Base-by-base conservation (phyloP, 768 basidiomycete species). In the Xerocomus brunneocitrinus region DNA sequence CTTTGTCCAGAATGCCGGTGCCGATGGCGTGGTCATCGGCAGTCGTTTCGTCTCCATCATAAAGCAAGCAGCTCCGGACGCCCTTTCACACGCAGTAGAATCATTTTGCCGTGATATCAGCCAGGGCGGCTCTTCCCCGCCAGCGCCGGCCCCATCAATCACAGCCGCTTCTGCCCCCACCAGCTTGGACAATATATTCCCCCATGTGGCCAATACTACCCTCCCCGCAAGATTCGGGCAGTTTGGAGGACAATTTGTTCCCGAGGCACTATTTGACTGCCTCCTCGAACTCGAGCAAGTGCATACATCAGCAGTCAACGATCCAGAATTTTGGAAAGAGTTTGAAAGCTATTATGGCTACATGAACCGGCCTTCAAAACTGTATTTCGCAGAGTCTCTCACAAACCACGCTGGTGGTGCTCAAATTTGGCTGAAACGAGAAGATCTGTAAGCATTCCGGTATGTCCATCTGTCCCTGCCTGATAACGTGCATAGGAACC, bases 231-330 rank as follows among this genome's bases (percentile, higher is more conserved):
- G 93, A 45, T 99, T 99, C 62, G 97, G 97, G 35, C 78, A 93
- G 56, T 99, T 95, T 65, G 97, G 97, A 32, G 97, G 97, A 4
- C 94, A 97, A 62, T 99, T 94, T 73, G 97, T 98, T 5, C 94
- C 97, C 1, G 97, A 98, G 71, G 85, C 93, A 13, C 76, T 98
- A n/a, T 87, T 95, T 61, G 97, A 95, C 65, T 92, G 90, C 61
- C 76, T 98, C 39, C 74, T 81, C 19, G 95, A 99, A 74, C 78
- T 99, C 31, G 89, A 98, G 71, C 84, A 83, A 49, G 95, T 91
- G 36, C 95, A 98, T 71, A 87, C 89, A 62, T 73, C 79, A 46
- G 97, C 97, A 9, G 79, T 90, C 64, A 80, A 78, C 9, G 95
- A 98, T 68, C 93, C 94, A 0, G 79, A 79, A 62, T 98, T 99